A percentile compares a stretch with the other conserved stretches of the same genome.
These are phyloP conservation scores for Fusarium nematophilum DNA, from an alignment of 2,329 filamentous ascomycete species.

Conservation along the genomic window DNA sequence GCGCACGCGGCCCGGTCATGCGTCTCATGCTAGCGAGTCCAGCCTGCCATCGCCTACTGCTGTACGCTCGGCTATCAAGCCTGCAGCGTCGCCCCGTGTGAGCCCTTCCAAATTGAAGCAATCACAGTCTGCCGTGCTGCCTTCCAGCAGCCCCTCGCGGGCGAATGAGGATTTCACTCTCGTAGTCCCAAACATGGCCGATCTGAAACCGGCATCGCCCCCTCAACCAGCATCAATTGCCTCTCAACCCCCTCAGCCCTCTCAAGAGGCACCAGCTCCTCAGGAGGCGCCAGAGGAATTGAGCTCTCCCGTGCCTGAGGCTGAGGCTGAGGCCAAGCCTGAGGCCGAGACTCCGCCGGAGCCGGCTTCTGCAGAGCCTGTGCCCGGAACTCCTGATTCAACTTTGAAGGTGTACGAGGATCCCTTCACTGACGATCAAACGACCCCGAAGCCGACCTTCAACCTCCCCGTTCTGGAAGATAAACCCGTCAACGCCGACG, in stretches of 20 bases:
- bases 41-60: constrained; percentile 60
- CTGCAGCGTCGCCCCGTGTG: constrained; percentile 53
- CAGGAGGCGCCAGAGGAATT: constrained; percentile 22
- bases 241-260: no score
- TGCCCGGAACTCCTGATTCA: constrained; percentile 22
- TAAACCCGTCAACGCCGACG: constrained; percentile 69
- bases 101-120: constrained; percentile 56
- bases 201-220: constrained; percentile 48
- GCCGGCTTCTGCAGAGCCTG: constrained; percentile 12
- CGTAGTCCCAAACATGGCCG: constrained; percentile 60
- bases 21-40: constrained; percentile 63
- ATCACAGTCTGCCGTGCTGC: constrained; percentile 44
- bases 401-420: constrained; percentile 71
- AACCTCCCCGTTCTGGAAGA: constrained; percentile 67
- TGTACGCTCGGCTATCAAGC: constrained; percentile 45
- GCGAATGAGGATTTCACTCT: constrained; percentile 66
- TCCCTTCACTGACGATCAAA: constrained; percentile 64
- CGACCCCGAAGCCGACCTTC: constrained; percentile 59
- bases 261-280: not conserved
- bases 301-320: constrained; percentile 18
- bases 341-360: not conserved
- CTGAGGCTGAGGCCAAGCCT: not conserved
- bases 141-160: constrained; percentile 57
- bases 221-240: constrained; percentile 27
- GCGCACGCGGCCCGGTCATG: constrained; percentile 60